These are phyloP conservation scores for Linnemannia schmuckeri DNA, from an alignment of 192 early-diverging fungal genomes.

Conservation along the genomic window DNA sequence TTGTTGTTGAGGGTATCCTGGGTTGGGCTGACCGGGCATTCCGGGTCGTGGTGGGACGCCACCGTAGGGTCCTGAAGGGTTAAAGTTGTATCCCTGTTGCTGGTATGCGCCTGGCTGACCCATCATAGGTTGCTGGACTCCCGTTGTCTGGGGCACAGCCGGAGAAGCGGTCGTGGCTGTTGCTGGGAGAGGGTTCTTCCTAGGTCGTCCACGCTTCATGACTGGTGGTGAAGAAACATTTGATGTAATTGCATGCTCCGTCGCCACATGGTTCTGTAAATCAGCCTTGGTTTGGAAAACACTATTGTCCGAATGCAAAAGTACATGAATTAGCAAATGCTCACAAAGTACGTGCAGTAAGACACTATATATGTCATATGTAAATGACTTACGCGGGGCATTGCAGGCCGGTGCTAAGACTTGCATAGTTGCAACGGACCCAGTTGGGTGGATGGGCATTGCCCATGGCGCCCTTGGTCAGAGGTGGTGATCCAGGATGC, in stretches of 20 bases:
- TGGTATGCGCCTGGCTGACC: conserved; percentile 30
- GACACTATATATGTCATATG: background rate
- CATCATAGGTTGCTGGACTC: conserved; percentile 24
- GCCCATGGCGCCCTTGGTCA: conserved; percentile 14
- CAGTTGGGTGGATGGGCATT: conserved; percentile 30
- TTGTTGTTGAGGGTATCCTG: conserved; percentile 30
- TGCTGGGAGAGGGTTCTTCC: conserved; percentile 36
- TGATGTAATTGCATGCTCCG: conserved; percentile 39
- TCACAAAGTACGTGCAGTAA: background rate
- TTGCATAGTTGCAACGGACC: conserved; percentile 52
- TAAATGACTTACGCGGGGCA: conserved; percentile 39
- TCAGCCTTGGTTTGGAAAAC: conserved; percentile 39
- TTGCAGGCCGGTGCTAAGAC: conserved; percentile 40
- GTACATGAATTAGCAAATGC: background rate
- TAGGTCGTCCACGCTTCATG: conserved; percentile 52
- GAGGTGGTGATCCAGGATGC: conserved; percentile 32
- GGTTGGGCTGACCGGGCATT: conserved; percentile 35
- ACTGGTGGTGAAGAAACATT: conserved; percentile 37
- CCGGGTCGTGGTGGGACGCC: conserved; percentile 15
- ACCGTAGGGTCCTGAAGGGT: conserved; percentile 30
- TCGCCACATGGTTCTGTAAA: conserved; percentile 45
- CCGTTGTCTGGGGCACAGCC: background rate
- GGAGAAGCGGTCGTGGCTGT: background rate
- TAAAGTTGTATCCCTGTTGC: conserved; percentile 32
- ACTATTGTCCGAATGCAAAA: background rate